Evolutionary conservation across 352 stramenopile genomes (phyloP).

Genomic region (Thalassiosira hispida): DNA sequence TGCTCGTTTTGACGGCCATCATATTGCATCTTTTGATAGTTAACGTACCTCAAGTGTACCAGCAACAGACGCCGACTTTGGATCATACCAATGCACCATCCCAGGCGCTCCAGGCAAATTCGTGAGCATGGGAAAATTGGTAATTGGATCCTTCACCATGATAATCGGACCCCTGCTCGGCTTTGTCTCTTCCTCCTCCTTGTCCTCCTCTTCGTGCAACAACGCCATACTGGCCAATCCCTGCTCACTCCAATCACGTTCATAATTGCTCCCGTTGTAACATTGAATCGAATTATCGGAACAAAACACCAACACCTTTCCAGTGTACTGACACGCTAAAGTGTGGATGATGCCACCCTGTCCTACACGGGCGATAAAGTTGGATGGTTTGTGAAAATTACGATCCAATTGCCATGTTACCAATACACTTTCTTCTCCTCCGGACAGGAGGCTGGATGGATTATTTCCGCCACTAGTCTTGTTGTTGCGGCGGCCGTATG

Average conservation of each 20-base stretch:
- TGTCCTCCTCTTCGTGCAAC: constrained; percentile 28
- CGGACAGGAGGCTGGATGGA: constrained; percentile 64
- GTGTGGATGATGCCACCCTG: constrained; percentile 69
- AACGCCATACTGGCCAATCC: constrained; percentile 58
- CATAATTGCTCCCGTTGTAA: constrained; percentile 66
- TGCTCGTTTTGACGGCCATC: no score
- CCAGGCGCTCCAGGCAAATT: constrained; percentile 71
- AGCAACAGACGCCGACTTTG: constrained; percentile 52
- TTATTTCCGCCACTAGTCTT: constrained; percentile 19
- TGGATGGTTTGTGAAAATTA: constrained; percentile 58
- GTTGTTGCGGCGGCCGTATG: not conserved
- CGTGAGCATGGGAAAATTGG: constrained; percentile 52
- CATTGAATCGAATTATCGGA: constrained; percentile 76
- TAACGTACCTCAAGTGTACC: constrained; percentile 61
- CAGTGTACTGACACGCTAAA: constrained; percentile 34
- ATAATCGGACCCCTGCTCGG: constrained; percentile 25
- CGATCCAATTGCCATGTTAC: constrained; percentile 76
- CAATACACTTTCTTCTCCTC: constrained; percentile 77
- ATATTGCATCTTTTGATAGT: no score
- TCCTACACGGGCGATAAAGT: constrained; percentile 67
- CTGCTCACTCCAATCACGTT: constrained; percentile 67
- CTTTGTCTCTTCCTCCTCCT: not conserved
- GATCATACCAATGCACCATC: constrained; percentile 82
- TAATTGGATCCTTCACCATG: constrained; percentile 55
- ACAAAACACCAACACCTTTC: constrained; percentile 66